These are phyloP conservation scores for Domatiomyces catenatus DNA, from an alignment of 2,329 filamentous ascomycete species.

Conservation along the genomic window DNA sequence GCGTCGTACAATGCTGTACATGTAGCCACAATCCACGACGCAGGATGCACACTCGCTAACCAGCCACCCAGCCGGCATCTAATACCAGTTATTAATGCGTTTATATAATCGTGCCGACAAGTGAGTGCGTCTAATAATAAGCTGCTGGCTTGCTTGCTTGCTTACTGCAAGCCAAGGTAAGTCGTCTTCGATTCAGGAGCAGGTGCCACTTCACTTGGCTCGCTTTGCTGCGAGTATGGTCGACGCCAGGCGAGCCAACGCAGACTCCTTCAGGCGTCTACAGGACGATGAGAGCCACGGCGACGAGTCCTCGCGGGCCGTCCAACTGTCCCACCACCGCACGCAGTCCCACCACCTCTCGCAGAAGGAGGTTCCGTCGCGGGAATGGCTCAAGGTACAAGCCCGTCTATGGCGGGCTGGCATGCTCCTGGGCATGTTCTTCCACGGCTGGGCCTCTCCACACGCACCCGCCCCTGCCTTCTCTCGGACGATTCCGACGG, in stretches of 20 bases:
- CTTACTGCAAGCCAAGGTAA: too few relatives aligned
- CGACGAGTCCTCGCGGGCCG: neutral
- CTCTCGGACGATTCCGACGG: slow-evolving; percentile 38
- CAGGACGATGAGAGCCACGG: neutral
- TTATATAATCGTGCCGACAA: too few relatives aligned
- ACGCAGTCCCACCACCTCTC: slow-evolving; percentile 16
- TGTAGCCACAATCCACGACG: too few relatives aligned
- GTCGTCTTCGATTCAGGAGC: too few relatives aligned
- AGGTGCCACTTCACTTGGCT: neutral
- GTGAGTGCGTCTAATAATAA: neutral
- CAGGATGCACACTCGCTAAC: too few relatives aligned
- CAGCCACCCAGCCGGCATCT: too few relatives aligned
- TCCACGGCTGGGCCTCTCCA: slow-evolving; percentile 48
- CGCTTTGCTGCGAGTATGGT: neutral
- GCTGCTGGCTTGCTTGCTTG: neutral
- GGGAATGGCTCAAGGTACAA: slow-evolving; percentile 47
- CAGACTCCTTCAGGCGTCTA: neutral
- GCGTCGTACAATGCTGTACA: too few relatives aligned
- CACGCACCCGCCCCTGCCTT: slow-evolving; percentile 47
- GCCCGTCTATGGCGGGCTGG: slow-evolving; percentile 52
- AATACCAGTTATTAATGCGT: too few relatives aligned
- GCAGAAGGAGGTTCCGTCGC: slow-evolving; percentile 18
- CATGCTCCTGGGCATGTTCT: slow-evolving; percentile 53
- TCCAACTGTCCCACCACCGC: slow-evolving; percentile 7
- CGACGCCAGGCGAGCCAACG: neutral